Evolutionary conservation across 345 rosid species (phyloP).

Genomic region (Geranium rotundifolium): DNA sequence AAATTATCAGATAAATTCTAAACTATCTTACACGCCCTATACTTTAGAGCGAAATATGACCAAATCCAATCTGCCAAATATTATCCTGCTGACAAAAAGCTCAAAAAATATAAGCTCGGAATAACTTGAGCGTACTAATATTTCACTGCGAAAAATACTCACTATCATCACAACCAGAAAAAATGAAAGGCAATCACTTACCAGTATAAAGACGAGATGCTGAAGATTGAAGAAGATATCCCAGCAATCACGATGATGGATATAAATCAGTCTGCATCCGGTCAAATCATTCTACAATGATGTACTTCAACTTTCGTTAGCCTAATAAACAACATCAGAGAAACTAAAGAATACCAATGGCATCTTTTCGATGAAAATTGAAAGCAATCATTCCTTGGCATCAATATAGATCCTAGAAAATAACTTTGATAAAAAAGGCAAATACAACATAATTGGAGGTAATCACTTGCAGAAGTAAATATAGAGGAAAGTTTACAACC

Average conservation of each 20-base stretch:
- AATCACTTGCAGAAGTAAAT: background rate
- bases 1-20: no score
- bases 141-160: background rate
- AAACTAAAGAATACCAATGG: no score
- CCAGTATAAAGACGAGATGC: background rate
- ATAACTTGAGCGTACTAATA: no score
- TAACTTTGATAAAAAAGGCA: background rate
- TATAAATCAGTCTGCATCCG: no score
- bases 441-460: background rate
- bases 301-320: background rate
- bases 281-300: no score
- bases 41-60: background rate
- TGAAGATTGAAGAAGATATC: background rate
- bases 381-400: background rate
- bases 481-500: background rate
- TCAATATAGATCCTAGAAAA: background rate
- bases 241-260: no score
- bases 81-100: no score
- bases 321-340: background rate
- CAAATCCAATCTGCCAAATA: no score
- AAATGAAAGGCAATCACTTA: background rate
- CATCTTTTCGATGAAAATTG: no score
- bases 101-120: background rate
- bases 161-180: background rate
- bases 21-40: background rate